Conservation (phyloP, 106 monocot genomes). For the Dactylorhiza incarnata region DNA sequence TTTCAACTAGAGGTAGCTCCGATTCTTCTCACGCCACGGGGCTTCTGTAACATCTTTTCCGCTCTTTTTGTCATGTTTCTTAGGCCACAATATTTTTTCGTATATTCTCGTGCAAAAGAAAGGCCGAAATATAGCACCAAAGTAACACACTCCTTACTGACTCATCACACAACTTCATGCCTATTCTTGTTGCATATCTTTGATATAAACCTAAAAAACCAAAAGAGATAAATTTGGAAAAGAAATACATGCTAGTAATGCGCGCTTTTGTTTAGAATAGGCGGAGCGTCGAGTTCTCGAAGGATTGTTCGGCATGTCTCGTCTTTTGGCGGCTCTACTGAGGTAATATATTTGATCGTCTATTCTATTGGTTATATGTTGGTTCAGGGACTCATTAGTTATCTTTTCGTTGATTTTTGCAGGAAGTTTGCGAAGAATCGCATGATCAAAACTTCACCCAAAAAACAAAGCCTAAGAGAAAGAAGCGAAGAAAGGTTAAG, state of each 20-base stretch:
- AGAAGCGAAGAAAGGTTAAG: constrained; percentile 8
- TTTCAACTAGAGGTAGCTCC: too few species aligned
- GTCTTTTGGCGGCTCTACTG: constrained; percentile 37
- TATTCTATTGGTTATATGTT: not conserved
- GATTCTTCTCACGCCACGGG: too few species aligned
- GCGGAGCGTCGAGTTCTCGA: constrained; percentile 27
- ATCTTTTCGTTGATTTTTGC: not conserved
- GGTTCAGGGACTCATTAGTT: not conserved
- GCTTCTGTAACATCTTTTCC: too few species aligned
- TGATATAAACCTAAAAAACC: not conserved
- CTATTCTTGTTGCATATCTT: not conserved
- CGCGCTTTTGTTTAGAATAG: constrained; percentile 6
- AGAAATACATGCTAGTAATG: not conserved
- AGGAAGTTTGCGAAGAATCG: constrained; percentile 16
- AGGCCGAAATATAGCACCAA: not conserved
- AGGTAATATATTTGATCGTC: constrained; percentile 21
- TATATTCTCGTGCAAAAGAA: not conserved
- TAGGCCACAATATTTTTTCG: not conserved
- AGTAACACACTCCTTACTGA: not conserved
- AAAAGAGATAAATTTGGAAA: not conserved
- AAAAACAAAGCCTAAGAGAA: constrained; percentile 11
- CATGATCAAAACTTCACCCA: not conserved
- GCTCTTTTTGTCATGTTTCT: not conserved
- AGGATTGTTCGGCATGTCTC: constrained; percentile 39
- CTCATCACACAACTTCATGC: not conserved